Base-by-base conservation (phyloP, 1,284 basidiomycete genomes). In the Caloboletus firmus region DNA sequence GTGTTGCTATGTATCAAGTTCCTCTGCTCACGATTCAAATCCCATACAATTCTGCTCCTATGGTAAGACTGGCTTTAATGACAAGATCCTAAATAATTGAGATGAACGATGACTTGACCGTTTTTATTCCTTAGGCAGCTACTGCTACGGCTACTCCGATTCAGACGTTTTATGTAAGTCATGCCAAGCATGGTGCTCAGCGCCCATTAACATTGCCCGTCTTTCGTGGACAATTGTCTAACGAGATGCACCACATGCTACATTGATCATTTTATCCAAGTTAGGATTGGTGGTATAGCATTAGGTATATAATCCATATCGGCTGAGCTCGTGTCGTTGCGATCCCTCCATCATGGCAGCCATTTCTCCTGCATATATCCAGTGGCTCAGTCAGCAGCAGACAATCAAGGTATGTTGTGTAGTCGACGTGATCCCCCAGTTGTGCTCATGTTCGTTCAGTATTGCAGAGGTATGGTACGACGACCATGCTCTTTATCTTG, bases 381-480 rank as follows among this genome's bases (percentile, higher is more conserved):
- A 26, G 9, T 58, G 49, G 49, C 34, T 54, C 24, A 5, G 1
- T 18, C 43, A 56, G 11, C 56, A 56, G 24, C 55, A 58, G 18
- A 54, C 7, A 4, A 58, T 56, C 37, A 53, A 58, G 30, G 55
- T 45, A 37, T 26, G 24, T 26, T 7, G 4, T 17, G 2, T 22
- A 20, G 18, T 40, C n/a, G 2, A 18, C 31, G 3, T 26, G 26
- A 30, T 31, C 13, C 22, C 20, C 1, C 10, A 4, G 10, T 4
- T 7, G 15, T 20, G 32, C 34, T 53, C 22, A 36, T 15, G 11
- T 28, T 43, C 13, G 32, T 35, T 12, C 13, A 57, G 54, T 56
- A 56, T 35, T 56, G 31, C 37, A 57, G 55, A 57, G 54, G 54
- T 55, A 44, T 28, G 22, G 10, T 12, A 9, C 13, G 12, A 56